Base-by-base conservation (phyloP, 2,329 filamentous ascomycete genomes). In the Beauveria pseudobassiana region DNA sequence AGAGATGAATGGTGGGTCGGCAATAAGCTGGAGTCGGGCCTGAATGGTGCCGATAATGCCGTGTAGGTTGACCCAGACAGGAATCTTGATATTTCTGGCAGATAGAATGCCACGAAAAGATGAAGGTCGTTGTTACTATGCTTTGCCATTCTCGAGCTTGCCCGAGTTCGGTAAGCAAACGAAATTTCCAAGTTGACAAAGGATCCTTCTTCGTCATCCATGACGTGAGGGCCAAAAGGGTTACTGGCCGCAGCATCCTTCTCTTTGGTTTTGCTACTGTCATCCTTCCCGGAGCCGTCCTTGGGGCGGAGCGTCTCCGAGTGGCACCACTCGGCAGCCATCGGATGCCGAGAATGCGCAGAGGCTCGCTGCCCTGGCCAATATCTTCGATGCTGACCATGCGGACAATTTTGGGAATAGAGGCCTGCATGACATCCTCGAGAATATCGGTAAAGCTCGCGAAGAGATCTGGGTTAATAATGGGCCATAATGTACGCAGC, bases 371-470 rank as follows among this genome's bases (percentile, higher is more conserved):
- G 8, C 89, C 89, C 71, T 92, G 88, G 0, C 88, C 88, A 62
- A 91, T 82, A 64, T 91, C 88, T 54, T 91, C 87, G 8, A 91
- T 84, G 59, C 86, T 87, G 49, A 91, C 86, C 88, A 90, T 90
- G 53, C 88, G 83, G 38, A 91, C 80, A 42, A 88, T 72, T 62
- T 81, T 85, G 0, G 89, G 87, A 20, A 91, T 74, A 9, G 86
- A 89, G 2, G 88, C 88, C 74, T 91, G 89, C 89, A 91, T 91
- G 53, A 91, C 86, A 70, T 91, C 89, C 72, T 91, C 89, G 4
- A 92, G 80, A 30, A 84, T 88, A 67, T 91, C 88, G 0, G 85
- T 82, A 2, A 91, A 71, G 40, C 83, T 85, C 1, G 82, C 80
- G 67, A 91, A 91, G 1, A 92, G 78, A 67, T 91, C 89, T 0